phyloP scores from a whole-genome alignment of 495 filamentous ascomycete species.

The Polyplosphaeria fusca region DNA sequence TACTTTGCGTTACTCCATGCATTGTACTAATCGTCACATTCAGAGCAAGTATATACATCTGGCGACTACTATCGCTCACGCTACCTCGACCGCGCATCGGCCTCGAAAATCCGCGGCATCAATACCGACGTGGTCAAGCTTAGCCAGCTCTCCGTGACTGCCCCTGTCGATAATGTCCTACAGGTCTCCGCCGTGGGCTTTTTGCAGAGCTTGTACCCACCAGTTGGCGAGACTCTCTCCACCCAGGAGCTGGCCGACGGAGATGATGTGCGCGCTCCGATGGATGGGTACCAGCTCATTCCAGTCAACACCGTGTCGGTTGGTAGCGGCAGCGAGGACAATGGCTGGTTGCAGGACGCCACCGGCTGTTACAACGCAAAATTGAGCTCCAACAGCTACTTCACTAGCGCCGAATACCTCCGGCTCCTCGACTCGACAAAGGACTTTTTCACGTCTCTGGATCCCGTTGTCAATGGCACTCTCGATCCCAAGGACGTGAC shows the following conservation, averaged over 20 bases:
- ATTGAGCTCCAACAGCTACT: conserved; percentile 70
- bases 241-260: conserved; percentile 52
- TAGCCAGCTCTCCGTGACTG: conserved; percentile 55
- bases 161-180: conserved; percentile 42
- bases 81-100: conserved; percentile 50
- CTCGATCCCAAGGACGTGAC: conserved; percentile 52
- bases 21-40: no score
- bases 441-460: conserved; percentile 62
- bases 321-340: conserved; percentile 53
- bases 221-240: conserved; percentile 44
- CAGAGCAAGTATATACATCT: conserved; percentile 57
- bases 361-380: conserved; percentile 60
- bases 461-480: conserved; percentile 58
- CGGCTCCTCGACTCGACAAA: conserved; percentile 51
- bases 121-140: conserved; percentile 54
- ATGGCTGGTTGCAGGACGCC: conserved; percentile 56
- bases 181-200: conserved; percentile 47
- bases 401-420: conserved; percentile 58
- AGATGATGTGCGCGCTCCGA: conserved; percentile 49
- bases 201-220: conserved; percentile 62
- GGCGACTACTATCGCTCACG: conserved; percentile 61
- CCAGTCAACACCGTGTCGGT: conserved; percentile 46
- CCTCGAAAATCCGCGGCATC: conserved; percentile 54
- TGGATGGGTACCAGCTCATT: conserved; percentile 62
- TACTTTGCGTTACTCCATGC: no score